Evolutionary conservation across 768 basidiomycete genomes (phyloP), one percentile per base, ranked within the genome.

Genomic region (Rhizopogon sp.): DNA sequence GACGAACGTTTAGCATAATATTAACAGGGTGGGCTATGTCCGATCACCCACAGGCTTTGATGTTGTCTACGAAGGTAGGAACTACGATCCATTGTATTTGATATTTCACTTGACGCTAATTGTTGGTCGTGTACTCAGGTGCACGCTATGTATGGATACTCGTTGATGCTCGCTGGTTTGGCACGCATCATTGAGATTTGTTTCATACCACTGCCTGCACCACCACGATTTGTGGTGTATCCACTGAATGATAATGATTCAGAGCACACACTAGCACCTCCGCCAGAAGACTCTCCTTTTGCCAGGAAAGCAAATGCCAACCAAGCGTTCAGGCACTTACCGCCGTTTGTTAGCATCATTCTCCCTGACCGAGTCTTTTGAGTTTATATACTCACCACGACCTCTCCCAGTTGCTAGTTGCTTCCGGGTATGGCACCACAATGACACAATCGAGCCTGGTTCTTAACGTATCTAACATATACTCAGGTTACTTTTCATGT

Each of bases 11-110:
- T 56, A 93, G 88, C 46, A 87, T 95, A 59, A 85, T 93, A 55
- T 75, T 97, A 56, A 97, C 95, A 0, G 95, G 95, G 6, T 96
- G 90, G 86, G 93, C 87, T 0, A 95, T 97, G 90, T 88, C 89
- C 0, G 85, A 90, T 42, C 94, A 97, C 60, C 82, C 82, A 0
- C 94, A 98, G 72, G 84, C 82, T 5, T 76, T 93, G 47, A 86
- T 84, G 83, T 75, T 95, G 39, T 92, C 92, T 1, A 90, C 92
- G 1, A 84, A 84, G 74, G 91, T 91, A 52, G 46, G 62, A 42
- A 14, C 29, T 20, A 25, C 25, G 29, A 6, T 31, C 6, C 7
- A 25, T 11, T 28, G 5, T 22, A 6, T 29, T 29, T 35, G 35
- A 8, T 10, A 14, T 22, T 14, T 56, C 45, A 55, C 37, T 13